Conservation (phyloP, 257 asterid genomes). For the Lavandula angustifolia region DNA sequence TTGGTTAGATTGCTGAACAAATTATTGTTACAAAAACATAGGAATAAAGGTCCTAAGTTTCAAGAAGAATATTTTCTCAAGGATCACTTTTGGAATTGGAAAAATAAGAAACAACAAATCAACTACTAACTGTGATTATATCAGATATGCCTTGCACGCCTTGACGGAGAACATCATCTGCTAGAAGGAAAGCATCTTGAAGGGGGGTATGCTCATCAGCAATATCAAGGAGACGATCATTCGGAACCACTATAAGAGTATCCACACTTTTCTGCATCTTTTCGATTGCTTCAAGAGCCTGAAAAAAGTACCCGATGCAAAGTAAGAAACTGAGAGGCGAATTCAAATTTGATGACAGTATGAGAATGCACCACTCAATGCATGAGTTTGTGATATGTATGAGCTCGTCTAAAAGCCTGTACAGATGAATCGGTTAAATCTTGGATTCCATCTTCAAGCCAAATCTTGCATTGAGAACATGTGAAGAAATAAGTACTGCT, state of each 20-base stretch:
- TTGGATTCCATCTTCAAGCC: background rate
- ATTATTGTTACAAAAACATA: background rate
- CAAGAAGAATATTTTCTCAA: background rate
- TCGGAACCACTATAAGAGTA: slow-evolving; percentile 94
- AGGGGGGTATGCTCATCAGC: slow-evolving; percentile 92
- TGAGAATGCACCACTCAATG: too few species aligned
- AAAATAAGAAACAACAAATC: background rate
- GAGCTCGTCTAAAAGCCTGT: too few species aligned
- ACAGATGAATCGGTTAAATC: too few species aligned
- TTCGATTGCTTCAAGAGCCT: slow-evolving; percentile 98
- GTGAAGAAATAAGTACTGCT: background rate
- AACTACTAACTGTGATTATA: slow-evolving; percentile 71
- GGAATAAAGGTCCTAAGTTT: background rate
- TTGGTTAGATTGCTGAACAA: background rate
- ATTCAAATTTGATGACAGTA: background rate
- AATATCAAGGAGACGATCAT: slow-evolving; percentile 89
- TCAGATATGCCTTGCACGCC: slow-evolving; percentile 99
- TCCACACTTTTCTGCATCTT: slow-evolving; percentile 95
- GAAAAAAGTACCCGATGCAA: slow-evolving; percentile 30
- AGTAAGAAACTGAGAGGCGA: slow-evolving; percentile 2
- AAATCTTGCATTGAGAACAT: slow-evolving; percentile 18
- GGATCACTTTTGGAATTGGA: background rate
- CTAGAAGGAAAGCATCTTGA: slow-evolving; percentile 98
- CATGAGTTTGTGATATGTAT: too few species aligned
- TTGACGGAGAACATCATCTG: slow-evolving; percentile 96